A percentile compares a stretch with the other conserved stretches of the same genome.
These are phyloP conservation scores for Tympanopsis confertula DNA, from an alignment of 2,329 filamentous ascomycete genomes.

Conservation along the genomic window DNA sequence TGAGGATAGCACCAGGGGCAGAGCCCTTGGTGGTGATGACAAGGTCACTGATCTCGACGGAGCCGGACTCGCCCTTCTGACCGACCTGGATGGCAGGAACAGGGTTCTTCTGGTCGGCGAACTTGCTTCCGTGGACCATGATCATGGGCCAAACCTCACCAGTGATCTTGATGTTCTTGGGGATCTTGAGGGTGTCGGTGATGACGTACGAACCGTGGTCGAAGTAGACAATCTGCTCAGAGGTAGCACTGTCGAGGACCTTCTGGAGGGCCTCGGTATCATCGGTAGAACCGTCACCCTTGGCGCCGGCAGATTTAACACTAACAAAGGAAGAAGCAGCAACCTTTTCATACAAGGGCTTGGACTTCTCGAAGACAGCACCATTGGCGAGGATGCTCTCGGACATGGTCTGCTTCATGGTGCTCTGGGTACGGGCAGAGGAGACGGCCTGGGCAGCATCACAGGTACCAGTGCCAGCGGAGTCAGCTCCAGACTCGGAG, in stretches of 20 bases:
- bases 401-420: no score
- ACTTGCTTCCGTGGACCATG: conserved; percentile 44
- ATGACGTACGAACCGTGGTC: conserved; percentile 37
- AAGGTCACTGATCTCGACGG: conserved; percentile 59
- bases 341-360: conserved; percentile 53
- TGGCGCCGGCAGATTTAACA: conserved; percentile 26
- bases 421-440: no score
- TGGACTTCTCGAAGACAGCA: conserved; percentile 52
- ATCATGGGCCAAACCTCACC: conserved; percentile 64
- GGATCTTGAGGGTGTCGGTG: conserved; percentile 34
- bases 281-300: conserved; percentile 17
- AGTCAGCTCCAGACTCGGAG: no score
- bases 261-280: conserved; percentile 18
- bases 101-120: conserved; percentile 47
- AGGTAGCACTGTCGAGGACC: conserved; percentile 13
- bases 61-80: conserved; percentile 42
- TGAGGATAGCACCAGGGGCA: conserved; percentile 57
- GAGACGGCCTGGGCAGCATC: no score
- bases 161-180: conserved; percentile 50
- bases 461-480: no score
- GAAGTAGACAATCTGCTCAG: conserved; percentile 35
- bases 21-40: conserved; percentile 55
- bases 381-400: no score
- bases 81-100: conserved; percentile 58
- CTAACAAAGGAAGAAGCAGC: conserved; percentile 31